phyloP scores from a whole-genome alignment of 2,329 filamentous ascomycete genomes.

The Trichoderma asperellum region DNA sequence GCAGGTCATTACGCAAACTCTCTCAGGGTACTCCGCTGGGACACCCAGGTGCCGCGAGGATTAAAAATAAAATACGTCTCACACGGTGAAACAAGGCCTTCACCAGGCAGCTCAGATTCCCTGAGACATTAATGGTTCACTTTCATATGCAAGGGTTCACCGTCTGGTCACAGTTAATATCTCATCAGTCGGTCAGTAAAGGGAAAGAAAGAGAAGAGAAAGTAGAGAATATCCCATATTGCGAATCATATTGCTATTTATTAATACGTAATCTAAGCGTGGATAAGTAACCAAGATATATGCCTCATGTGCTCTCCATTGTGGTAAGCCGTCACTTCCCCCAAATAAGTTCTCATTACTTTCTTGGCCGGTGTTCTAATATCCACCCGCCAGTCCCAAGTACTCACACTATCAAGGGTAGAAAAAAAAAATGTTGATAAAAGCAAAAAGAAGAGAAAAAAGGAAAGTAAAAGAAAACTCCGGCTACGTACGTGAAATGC shows the following conservation, averaged over 20 bases:
- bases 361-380: conserved; percentile 13
- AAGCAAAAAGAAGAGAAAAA: background rate
- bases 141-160: background rate
- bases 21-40: background rate
- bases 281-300: conserved; percentile 27
- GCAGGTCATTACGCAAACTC: background rate
- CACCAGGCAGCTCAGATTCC: background rate
- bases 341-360: conserved; percentile 22
- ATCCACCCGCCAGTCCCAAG: conserved; percentile 17
- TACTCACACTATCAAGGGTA: conserved; percentile 8
- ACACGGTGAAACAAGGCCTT: background rate
- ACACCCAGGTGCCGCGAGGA: background rate
- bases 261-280: conserved; percentile 26
- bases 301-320: conserved; percentile 24
- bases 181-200: background rate
- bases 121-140: background rate
- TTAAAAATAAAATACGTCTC: background rate
- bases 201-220: background rate
- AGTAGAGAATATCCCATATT: background rate
- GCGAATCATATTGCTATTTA: conserved; percentile 25
- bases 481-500: conserved; percentile 30
- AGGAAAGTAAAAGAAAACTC: conserved; percentile 20
- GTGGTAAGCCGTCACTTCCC: conserved; percentile 10
- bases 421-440: background rate
- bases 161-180: background rate